These are phyloP conservation scores for Cymbopogon flexuosus DNA, from an alignment of 202 grass and related monocot genomes.

Conservation along the genomic window DNA sequence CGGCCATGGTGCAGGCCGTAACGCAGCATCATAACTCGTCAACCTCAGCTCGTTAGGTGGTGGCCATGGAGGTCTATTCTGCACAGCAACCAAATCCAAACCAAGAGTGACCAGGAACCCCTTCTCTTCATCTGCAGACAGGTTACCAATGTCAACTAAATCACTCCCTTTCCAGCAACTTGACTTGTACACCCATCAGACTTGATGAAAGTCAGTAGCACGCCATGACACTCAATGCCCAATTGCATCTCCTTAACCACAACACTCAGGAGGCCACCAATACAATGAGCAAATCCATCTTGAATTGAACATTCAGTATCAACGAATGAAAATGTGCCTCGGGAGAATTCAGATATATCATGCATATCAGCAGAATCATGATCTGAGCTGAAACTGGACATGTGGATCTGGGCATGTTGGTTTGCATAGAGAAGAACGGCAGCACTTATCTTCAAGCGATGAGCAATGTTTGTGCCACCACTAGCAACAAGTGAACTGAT, in stretches of 20 bases:
- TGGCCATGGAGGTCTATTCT: too few relatives aligned
- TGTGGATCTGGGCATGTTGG: slow-evolving; percentile 59
- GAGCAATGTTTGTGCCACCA: slow-evolving; percentile 78
- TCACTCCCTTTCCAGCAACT: too few relatives aligned
- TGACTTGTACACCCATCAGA: slow-evolving; percentile 36
- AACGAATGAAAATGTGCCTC: slow-evolving; percentile 74
- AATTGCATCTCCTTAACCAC: slow-evolving; percentile 55
- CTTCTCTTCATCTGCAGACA: too few relatives aligned
- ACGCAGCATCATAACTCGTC: too few relatives aligned
- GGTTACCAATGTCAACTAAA: too few relatives aligned
- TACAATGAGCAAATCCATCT: slow-evolving; percentile 82
- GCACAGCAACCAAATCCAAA: too few relatives aligned
- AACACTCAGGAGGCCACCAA: slow-evolving; percentile 81
- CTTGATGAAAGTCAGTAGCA: slow-evolving; percentile 51
- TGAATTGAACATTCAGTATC: slow-evolving; percentile 63
- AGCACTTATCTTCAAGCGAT: slow-evolving; percentile 53
- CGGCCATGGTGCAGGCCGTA: too few relatives aligned
- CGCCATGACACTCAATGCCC: slow-evolving; percentile 46
- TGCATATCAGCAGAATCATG: slow-evolving; percentile 79
- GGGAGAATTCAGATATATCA: slow-evolving; percentile 50
- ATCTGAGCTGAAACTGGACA: slow-evolving; percentile 67
- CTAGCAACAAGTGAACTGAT: slow-evolving; percentile 49
- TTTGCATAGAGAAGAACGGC: slow-evolving; percentile 83
- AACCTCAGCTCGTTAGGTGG: too few relatives aligned
- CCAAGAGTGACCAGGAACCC: too few relatives aligned